Conservation (phyloP, 1,139 yeast species). For the Candida gigantensis region DNA sequence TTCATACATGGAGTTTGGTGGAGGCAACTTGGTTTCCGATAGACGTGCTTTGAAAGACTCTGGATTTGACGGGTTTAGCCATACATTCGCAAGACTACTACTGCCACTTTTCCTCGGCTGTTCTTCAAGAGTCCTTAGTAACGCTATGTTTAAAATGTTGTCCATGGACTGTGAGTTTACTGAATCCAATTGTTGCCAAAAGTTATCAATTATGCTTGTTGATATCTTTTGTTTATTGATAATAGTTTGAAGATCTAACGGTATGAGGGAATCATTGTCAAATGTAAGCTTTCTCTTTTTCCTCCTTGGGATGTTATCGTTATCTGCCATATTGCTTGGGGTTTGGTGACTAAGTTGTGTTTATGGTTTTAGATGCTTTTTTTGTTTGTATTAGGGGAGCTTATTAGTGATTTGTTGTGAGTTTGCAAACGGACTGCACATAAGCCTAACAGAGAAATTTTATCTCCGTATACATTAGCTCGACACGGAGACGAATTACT, state of each 20-base stretch:
- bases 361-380: too few species aligned
- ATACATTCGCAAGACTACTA: conserved; percentile 26
- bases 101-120: conserved; percentile 26
- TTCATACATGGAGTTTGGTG: conserved; percentile 21
- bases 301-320: too few species aligned
- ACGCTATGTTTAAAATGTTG: conserved; percentile 30
- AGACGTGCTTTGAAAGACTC: conserved; percentile 36
- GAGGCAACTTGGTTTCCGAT: conserved; percentile 37
- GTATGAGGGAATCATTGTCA: conserved; percentile 6
- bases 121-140: conserved; percentile 33
- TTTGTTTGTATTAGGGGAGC: too few species aligned
- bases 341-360: too few species aligned
- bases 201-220: conserved; percentile 17
- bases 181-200: conserved; percentile 36
- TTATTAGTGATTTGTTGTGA: too few species aligned
- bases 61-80: conserved; percentile 29
- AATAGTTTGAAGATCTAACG: conserved; percentile 1
- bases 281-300: conserved; percentile 6
- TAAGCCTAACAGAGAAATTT: too few species aligned
- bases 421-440: too few species aligned
- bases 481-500: too few species aligned
- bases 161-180: conserved; percentile 25
- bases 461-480: too few species aligned
- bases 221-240: conserved; percentile 6
- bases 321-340: too few species aligned